phyloP scores from a whole-genome alignment of 2,329 filamentous ascomycete species.

The Xylaria hypoxylon region DNA sequence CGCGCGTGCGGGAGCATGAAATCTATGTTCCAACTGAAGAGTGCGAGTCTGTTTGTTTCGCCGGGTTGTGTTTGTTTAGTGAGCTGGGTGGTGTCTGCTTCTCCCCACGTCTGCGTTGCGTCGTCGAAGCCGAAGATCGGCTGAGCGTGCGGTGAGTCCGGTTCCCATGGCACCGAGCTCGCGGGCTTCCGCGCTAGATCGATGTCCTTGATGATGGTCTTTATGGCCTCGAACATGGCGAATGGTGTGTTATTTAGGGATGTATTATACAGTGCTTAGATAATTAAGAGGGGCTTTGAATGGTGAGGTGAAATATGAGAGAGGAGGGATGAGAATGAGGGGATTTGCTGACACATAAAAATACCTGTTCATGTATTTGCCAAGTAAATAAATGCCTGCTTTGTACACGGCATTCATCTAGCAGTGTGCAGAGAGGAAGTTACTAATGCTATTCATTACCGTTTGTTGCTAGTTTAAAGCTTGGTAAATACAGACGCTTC shows the following conservation, averaged over 20 bases:
- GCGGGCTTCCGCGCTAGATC: conserved; percentile 34
- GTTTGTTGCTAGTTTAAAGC: neutral
- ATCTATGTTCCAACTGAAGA: conserved; percentile 52
- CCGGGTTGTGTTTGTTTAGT: conserved; percentile 4
- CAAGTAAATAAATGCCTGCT: neutral
- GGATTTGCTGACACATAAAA: neutral
- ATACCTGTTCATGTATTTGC: neutral
- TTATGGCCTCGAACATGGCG: conserved; percentile 44
- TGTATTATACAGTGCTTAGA: neutral
- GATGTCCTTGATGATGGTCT: conserved; percentile 40
- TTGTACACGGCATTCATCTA: neutral
- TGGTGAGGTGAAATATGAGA: neutral
- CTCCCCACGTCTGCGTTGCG: conserved; percentile 39
- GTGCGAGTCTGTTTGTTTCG: conserved; percentile 40
- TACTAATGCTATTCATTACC: neutral
- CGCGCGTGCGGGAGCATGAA: conserved; percentile 48
- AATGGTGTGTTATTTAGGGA: neutral
- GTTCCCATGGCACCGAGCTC: conserved; percentile 41
- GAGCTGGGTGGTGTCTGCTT: neutral
- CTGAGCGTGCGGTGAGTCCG: conserved; percentile 47
- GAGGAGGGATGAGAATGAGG: neutral
- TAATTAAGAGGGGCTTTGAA: neutral
- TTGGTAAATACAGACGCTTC: neutral
- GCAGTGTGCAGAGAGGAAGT: neutral
- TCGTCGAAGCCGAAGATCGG: conserved; percentile 43